Evolutionary conservation across 2,329 filamentous ascomycete species (phyloP), one percentile per base, ranked within the genome.

Genomic region (Chaetomium sp.): DNA sequence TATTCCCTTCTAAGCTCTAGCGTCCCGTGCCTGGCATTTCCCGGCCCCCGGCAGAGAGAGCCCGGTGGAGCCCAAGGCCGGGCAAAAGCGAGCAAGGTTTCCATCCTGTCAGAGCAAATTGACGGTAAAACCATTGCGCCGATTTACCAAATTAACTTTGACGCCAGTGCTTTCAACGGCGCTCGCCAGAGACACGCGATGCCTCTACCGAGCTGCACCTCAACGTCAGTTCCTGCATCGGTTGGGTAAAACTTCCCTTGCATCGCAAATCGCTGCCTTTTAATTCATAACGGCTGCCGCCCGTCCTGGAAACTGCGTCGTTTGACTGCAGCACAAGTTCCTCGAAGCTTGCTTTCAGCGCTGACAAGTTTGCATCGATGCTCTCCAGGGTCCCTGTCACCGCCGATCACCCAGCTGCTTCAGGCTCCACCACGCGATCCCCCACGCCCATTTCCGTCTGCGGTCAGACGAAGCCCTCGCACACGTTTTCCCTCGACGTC

Each of bases 321-420:
- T 27, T 27, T 27, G 19, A 27, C 43, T 19, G 27, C 43, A 32
- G 19, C 43, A 45, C 27, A 34, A 32, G 10, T 45, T 9, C 14
- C 36, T 12, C 43, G 43, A 45, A 34, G 27, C 43, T 46, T 46
- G 33, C 14, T 37, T 40, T 49, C 47, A 37, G 46, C 37, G 49
- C 49, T 43, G 49, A 44, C 49, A 38, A 33, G 42, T 52, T 52
- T 52, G 50, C 50, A 52, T 38, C 12, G 8, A 43, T 27, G 19
- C 19, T 27, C 19, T 27, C 19, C 8, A 11, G 38, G 4, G n/a
- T 45, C 42, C 14, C 9, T 35, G n/a, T 14, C 41, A 5, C 5
- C 32, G 49, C 32, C 34, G 49, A 52, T 52, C 49, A n/a, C 34
- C 45, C n/a, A 27, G 49, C 40, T 32, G 12, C n/a, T n/a, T 6